Percentiles rank a stretch among this genome's conserved stretches.
phyloP scores from a whole-genome alignment of 495 filamentous ascomycete species.

The Hypoxylon cercidicola region DNA sequence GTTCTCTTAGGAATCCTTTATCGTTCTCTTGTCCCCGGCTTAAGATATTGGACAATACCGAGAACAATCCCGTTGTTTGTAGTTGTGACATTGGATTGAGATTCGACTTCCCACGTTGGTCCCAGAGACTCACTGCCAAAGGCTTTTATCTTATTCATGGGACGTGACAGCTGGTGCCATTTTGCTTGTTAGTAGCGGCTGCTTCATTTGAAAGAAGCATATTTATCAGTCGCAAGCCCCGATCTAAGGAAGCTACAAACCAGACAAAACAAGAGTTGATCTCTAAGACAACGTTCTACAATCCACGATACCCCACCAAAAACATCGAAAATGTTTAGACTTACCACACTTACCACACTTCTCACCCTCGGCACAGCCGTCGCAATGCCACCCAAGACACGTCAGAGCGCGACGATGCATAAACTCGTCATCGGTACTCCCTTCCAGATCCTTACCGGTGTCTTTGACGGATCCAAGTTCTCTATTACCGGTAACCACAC shows the following conservation, averaged over 20 bases:
- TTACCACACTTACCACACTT: slow-evolving; percentile 34
- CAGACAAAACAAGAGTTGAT: not conserved
- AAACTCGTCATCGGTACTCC: slow-evolving; percentile 47
- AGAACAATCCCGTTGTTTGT: not conserved
- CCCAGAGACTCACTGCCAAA: not conserved
- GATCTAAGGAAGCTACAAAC: not conserved
- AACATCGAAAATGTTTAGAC: slow-evolving; percentile 25
- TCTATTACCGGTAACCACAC: slow-evolving; percentile 42
- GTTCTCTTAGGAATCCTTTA: not conserved
- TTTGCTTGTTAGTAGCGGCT: not conserved
- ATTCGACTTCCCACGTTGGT: not conserved
- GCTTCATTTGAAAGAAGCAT: not conserved
- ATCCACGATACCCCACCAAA: not conserved
- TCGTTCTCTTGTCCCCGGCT: not conserved
- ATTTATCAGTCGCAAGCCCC: not conserved
- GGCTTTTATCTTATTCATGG: not conserved
- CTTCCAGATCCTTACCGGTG: slow-evolving; percentile 40
- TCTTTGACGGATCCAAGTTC: slow-evolving; percentile 44
- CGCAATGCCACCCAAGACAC: slow-evolving; percentile 24
- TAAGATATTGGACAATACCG: not conserved
- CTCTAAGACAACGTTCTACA: not conserved
- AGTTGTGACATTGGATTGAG: not conserved
- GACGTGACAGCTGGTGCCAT: not conserved
- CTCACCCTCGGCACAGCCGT: slow-evolving; percentile 36
- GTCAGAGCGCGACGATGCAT: not conserved